A percentile compares a stretch with the other conserved stretches of the same genome.
phyloP scores from a whole-genome alignment of 1,139 yeast genomes.

The Hansenula sp. region DNA sequence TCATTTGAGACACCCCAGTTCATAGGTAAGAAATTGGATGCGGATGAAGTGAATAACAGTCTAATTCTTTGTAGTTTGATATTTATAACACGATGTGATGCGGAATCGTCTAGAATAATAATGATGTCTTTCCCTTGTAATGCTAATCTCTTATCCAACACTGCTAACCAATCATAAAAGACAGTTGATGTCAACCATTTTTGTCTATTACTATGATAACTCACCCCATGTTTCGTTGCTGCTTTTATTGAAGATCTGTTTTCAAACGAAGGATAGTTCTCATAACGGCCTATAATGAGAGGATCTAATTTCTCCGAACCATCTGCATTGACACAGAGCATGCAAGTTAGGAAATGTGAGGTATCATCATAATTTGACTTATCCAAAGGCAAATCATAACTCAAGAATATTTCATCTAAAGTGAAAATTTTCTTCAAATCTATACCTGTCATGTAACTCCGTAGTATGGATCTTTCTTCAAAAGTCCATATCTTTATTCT shows the following conservation, averaged over 20 bases:
- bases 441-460: constrained; percentile 34
- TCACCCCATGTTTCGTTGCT: constrained; percentile 46
- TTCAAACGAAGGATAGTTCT: constrained; percentile 44
- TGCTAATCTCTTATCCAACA: constrained; percentile 53
- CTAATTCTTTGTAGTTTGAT: constrained; percentile 49
- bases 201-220: constrained; percentile 56
- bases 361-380: constrained; percentile 49
- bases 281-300: constrained; percentile 56
- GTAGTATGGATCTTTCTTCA: constrained; percentile 46
- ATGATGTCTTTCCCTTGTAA: constrained; percentile 44
- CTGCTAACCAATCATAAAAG: constrained; percentile 57
- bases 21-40: constrained; percentile 48
- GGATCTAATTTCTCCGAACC: constrained; percentile 62
- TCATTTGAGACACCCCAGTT: constrained; percentile 64
- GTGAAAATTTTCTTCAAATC: constrained; percentile 54
- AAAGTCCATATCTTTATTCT: constrained; percentile 58
- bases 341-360: constrained; percentile 47
- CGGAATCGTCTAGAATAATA: constrained; percentile 55
- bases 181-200: constrained; percentile 65
- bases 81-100: constrained; percentile 58
- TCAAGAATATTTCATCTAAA: constrained; percentile 56
- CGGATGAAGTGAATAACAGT: constrained; percentile 34
- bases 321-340: constrained; percentile 60
- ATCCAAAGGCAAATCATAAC: constrained; percentile 58
- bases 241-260: constrained; percentile 39